phyloP scores from a whole-genome alignment of 2,329 filamentous ascomycete genomes.

The Aspergillus unguis region DNA sequence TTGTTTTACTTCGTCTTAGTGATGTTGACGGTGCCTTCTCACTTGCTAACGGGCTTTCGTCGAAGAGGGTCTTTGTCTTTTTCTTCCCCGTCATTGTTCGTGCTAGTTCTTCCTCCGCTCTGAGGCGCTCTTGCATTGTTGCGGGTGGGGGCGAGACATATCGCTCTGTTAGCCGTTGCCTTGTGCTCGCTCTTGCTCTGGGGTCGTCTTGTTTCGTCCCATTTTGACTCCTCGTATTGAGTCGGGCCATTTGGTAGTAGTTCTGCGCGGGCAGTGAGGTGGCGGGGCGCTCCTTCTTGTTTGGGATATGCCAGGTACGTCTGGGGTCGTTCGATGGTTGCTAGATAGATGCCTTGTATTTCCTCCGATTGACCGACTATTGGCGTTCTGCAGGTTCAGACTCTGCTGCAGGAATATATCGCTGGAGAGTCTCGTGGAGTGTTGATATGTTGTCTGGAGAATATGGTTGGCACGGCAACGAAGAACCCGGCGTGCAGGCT shows the following conservation, averaged over 20 bases:
- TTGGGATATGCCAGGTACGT: background rate
- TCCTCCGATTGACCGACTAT: background rate
- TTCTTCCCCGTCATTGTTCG: slow-evolving; percentile 4
- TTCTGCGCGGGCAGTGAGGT: background rate
- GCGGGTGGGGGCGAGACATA: background rate
- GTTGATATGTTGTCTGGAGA: background rate
- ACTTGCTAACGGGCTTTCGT: slow-evolving; percentile 11
- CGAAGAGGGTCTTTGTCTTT: slow-evolving; percentile 11
- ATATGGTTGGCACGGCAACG: slow-evolving; percentile 12
- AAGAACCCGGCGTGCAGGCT: background rate
- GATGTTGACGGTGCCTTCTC: background rate
- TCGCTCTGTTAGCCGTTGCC: slow-evolving; percentile 6
- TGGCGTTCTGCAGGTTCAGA: background rate
- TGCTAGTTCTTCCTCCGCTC: slow-evolving; percentile 4
- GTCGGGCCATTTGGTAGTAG: slow-evolving; percentile 24
- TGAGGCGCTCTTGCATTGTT: slow-evolving; percentile 1
- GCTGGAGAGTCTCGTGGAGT: background rate
- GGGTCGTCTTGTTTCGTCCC: slow-evolving; percentile 10
- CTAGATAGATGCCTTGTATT: background rate
- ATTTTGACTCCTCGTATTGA: slow-evolving; percentile 23
- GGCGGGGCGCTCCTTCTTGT: background rate
- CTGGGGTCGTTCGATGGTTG: background rate
- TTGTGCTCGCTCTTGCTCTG: background rate
- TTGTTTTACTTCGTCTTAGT: slow-evolving; percentile 14
- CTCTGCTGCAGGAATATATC: background rate